Percentiles rank a stretch among this genome's conserved stretches.
Evolutionary conservation across 768 basidiomycete species (phyloP).

Genomic region (Rhodotorula toruloides): DNA sequence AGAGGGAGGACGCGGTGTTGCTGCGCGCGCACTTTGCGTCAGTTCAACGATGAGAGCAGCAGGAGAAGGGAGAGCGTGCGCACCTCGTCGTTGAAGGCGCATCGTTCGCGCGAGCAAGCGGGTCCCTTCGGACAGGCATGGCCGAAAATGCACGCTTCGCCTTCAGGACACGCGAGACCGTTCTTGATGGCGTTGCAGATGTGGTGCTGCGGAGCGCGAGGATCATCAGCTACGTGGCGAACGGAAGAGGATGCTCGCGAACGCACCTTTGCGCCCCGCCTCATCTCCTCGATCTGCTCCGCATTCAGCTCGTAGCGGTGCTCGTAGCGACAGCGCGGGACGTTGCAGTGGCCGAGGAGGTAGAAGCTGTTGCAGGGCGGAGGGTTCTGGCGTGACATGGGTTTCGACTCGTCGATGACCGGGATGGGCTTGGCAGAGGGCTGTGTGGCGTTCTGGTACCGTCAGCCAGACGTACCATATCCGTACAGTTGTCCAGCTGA

Average conservation of each 20-base stretch:
- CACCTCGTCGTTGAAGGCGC: slow-evolving; percentile 30
- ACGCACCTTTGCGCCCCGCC: slow-evolving; percentile 26
- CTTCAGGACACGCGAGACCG: slow-evolving; percentile 27
- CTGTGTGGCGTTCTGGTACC: no score
- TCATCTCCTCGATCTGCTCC: slow-evolving; percentile 29
- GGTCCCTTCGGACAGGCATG: slow-evolving; percentile 32
- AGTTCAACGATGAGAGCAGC: background rate
- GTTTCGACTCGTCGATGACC: slow-evolving; percentile 22
- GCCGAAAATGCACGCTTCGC: slow-evolving; percentile 24
- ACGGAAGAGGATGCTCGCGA: no score
- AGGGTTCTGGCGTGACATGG: slow-evolving; percentile 30
- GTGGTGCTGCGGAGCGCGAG: slow-evolving; percentile 8
- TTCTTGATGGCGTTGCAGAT: slow-evolving; percentile 35
- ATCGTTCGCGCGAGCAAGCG: slow-evolving; percentile 26
- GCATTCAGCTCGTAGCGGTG: slow-evolving; percentile 31
- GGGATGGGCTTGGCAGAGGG: background rate
- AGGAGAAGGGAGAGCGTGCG: background rate
- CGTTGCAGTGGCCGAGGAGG: slow-evolving; percentile 29
- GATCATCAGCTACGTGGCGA: no score
- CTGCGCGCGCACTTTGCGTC: background rate
- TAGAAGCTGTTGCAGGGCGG: slow-evolving; percentile 35
- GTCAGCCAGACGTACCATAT: no score
- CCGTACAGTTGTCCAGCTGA: no score
- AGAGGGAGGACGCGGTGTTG: slow-evolving; percentile 20
- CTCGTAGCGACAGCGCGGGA: slow-evolving; percentile 29